These are phyloP conservation scores for Lipomyces sp. DNA, from an alignment of 805 yeast species.

Conservation along the genomic window DNA sequence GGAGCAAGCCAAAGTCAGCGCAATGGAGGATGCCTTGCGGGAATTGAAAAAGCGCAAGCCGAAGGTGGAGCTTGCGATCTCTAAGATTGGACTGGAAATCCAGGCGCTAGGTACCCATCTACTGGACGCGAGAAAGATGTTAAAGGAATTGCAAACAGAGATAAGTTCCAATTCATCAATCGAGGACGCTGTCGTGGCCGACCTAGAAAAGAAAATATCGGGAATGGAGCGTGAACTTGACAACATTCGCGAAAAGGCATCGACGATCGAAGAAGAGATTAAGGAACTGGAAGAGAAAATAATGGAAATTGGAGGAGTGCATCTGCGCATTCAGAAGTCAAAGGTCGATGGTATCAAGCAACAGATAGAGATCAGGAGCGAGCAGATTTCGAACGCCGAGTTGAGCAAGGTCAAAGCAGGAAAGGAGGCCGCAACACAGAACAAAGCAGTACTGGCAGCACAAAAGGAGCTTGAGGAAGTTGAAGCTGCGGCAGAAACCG, in stretches of 20 bases:
- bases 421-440: conserved; percentile 58
- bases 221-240: conserved; percentile 41
- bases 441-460: conserved; percentile 47
- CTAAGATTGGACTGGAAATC: conserved; percentile 61
- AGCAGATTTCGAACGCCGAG: conserved; percentile 56
- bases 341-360: conserved; percentile 74
- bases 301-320: conserved; percentile 88
- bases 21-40: conserved; percentile 59
- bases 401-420: conserved; percentile 57
- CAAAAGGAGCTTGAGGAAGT: conserved; percentile 46
- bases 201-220: conserved; percentile 23
- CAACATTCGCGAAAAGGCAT: conserved; percentile 52
- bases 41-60: conserved; percentile 66
- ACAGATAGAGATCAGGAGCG: conserved; percentile 56
- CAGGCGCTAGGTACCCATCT: conserved; percentile 56
- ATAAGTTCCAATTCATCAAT: conserved; percentile 8
- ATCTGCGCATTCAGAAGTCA: conserved; percentile 71
- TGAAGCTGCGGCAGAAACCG: conserved; percentile 39
- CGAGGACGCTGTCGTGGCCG: conserved; percentile 39
- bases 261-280: conserved; percentile 55
- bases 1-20: conserved; percentile 36
- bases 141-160: conserved; percentile 40
- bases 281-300: conserved; percentile 66
- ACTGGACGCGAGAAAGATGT: conserved; percentile 45
- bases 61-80: conserved; percentile 57